phyloP scores from a whole-genome alignment of 148 eudicot genomes.

The Camellia sinensis region DNA sequence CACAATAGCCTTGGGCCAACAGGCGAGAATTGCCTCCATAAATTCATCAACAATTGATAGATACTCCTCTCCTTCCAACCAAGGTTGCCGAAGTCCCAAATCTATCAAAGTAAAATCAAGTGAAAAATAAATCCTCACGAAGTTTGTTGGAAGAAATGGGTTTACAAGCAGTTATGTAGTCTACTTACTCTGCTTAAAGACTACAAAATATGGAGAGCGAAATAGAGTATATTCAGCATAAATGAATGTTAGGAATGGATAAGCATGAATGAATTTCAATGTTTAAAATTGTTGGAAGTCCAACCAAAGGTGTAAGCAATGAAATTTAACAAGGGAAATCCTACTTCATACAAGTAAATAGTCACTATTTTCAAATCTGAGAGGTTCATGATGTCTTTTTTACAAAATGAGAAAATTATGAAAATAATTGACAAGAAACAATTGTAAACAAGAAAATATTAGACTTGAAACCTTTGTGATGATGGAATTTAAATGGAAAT shows the following conservation, averaged over 20 bases:
- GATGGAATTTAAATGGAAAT: too few species aligned
- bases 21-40: slow-evolving; percentile 90
- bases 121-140: slow-evolving; percentile 13
- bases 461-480: too few species aligned
- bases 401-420: too few species aligned
- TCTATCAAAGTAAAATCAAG: slow-evolving; percentile 47
- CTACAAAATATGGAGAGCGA: not conserved
- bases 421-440: too few species aligned
- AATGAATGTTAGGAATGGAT: not conserved
- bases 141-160: not conserved
- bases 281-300: not conserved
- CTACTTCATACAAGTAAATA: not conserved
- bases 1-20: slow-evolving; percentile 99
- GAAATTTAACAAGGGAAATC: not conserved
- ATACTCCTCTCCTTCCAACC: slow-evolving; percentile 97
- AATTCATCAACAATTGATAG: slow-evolving; percentile 82
- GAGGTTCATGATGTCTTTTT: not conserved
- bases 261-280: not conserved
- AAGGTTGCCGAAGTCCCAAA: slow-evolving; percentile 86
- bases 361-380: not conserved
- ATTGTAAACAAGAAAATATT: too few species aligned
- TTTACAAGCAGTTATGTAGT: not conserved
- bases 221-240: not conserved
- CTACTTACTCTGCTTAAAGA: not conserved
- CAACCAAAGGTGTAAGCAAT: not conserved